Percentiles rank a stretch among this genome's conserved stretches.
phyloP scores from a whole-genome alignment of 2,329 filamentous ascomycete species.

The Tolypocladium inflatum region DNA sequence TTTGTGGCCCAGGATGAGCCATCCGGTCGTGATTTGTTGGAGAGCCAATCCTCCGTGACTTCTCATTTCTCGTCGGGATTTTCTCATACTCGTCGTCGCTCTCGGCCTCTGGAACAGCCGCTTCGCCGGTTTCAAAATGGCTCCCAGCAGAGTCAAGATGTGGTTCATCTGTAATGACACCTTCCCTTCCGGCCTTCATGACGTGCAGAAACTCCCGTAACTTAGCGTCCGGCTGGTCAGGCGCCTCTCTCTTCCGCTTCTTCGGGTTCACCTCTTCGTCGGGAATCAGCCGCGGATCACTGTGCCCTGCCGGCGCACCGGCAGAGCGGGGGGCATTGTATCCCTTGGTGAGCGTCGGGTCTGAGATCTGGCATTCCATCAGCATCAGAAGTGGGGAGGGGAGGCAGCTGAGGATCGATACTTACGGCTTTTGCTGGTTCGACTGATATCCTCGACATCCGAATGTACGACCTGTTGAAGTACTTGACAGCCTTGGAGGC shows the following conservation, averaged over 20 bases:
- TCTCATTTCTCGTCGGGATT: slow-evolving; percentile 43
- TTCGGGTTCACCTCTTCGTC: slow-evolving; percentile 33
- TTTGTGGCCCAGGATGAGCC: slow-evolving; percentile 2
- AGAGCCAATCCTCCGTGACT: slow-evolving; percentile 28
- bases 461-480: slow-evolving; percentile 91
- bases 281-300: slow-evolving; percentile 2
- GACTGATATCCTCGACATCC: slow-evolving; percentile 88
- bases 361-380: slow-evolving; percentile 35
- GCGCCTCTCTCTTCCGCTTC: slow-evolving; percentile 59
- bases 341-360: slow-evolving; percentile 26
- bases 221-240: slow-evolving; percentile 61
- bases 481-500: slow-evolving; percentile 81
- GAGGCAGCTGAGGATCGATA: slow-evolving; percentile 9
- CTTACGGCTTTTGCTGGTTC: slow-evolving; percentile 76
- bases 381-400: slow-evolving; percentile 11
- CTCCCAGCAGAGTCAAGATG: slow-evolving; percentile 11
- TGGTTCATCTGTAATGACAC: slow-evolving; percentile 21
- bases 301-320: slow-evolving; percentile 7
- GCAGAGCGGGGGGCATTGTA: slow-evolving; percentile 16
- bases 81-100: slow-evolving; percentile 71
- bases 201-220: slow-evolving; percentile 78
- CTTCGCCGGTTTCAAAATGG: slow-evolving; percentile 12
- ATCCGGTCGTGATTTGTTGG: slow-evolving; percentile 3
- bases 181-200: slow-evolving; percentile 51
- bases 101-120: slow-evolving; percentile 41